Evolutionary conservation across 2,329 filamentous ascomycete species (phyloP), one percentile per base, ranked within the genome.

Genomic region (Botrytis fragariae): DNA sequence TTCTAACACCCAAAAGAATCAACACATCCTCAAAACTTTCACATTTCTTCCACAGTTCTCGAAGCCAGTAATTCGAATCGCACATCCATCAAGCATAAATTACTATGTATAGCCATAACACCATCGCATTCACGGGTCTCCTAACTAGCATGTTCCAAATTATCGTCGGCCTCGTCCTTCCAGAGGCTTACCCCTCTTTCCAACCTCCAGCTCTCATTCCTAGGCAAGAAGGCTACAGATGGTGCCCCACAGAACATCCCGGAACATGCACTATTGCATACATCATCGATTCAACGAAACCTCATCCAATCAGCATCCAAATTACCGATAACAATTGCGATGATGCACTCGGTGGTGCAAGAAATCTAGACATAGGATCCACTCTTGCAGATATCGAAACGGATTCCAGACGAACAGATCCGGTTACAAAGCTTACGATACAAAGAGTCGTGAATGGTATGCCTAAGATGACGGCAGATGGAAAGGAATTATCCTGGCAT

Each of bases 201-300:
- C 29, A 4, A 54, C 1, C 45, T 39, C 22, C 45, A 4, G 6
- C 3, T 18, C 32, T 67, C 25, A 25, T 22, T 54, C 25, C 10
- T 6, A 51, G 64, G 37, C 64, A 67, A 54, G 45, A 22, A 29
- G 64, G 45, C 32, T 54, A 54, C 25, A n/a, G 9, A 8, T 51
- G 37, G 22, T 67, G 64, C 64, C 32, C 39, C 35, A 5, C 45
- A n/a, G 22, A 54, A 7, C 14, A 6, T 20, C 32, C 6, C 37
- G 64, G 45, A 67, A 67, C 14, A 54, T 67, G 64, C 29, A 67
- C 25, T 35, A 14, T 67, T 16, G 45, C 45, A 54, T 67, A 67
- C 8, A 54, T 67, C 16, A n/a, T 67, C 1, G 18, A 39, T 16
- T 9, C 1, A 10, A 37, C 25, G 10, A 35, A n/a, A 2, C 1